Evolutionary conservation across 2,329 filamentous ascomycete species (phyloP), one percentile per base, ranked within the genome.

Genomic region (Aureobasidium sp.): DNA sequence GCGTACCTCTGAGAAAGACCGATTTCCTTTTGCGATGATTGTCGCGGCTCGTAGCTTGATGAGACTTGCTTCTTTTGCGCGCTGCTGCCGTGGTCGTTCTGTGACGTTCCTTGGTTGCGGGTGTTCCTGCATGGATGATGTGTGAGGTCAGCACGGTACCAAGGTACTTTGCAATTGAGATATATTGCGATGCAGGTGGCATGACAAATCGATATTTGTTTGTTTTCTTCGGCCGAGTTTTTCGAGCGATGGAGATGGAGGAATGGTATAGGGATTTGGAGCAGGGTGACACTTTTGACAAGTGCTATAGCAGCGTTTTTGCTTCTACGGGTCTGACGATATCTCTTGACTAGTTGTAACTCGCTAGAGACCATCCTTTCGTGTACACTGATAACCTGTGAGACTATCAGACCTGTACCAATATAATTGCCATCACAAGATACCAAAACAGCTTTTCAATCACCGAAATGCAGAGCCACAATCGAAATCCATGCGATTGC

Each of bases 41-140:
- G 27, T 20, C 8, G 7, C 51, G 34, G 52, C 52, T 56, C 20
- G 49, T n/a, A 6, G 20, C n/a, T 34, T 22, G 8, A 25, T 11
- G 11, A 27, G 5, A 4, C n/a, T 49, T 49, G 47, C 48, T 52
- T 52, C 31, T 36, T 37, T 37, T 25, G 31, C 31, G 48, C 34
- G 12, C 7, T 29, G 9, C 22, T 47, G 41, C 7, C 15, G 29
- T 49, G 17, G 27, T 34, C 37, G 17, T 44, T 27, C 44, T 56
- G 8, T 44, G 36, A 56, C 52, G 31, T 29, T 20, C 5, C 22
- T 34, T 2, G 14, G 3, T 44, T 22, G 52, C 52, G 52, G 52
- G 52, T 56, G 52, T 56, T 56, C 52, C 52, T 56, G 52, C 37
- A 34, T 44, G 9, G 2, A 31, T 55, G 51, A 55, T 55, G 51